Evolutionary conservation across 176 grass and related monocot species (phyloP).

Genomic region (Eragrostis nindensis): DNA sequence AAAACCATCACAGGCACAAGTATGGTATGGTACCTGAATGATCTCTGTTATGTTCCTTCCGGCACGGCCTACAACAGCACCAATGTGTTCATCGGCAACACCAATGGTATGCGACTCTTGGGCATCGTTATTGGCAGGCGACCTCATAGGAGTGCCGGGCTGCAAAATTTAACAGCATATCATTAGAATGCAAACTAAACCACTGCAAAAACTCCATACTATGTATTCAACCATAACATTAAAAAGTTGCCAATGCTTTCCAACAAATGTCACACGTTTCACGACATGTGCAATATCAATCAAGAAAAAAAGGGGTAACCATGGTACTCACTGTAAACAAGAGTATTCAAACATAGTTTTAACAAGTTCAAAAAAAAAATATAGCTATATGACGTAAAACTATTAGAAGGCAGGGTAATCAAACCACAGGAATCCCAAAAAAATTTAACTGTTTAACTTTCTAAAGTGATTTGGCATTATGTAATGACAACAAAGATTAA

Average conservation of each 20-base stretch:
- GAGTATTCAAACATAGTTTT: constrained; percentile 15
- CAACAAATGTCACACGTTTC: background rate
- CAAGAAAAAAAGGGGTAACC: background rate
- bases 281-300: background rate
- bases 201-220: background rate
- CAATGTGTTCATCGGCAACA: constrained; percentile 89
- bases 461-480: background rate
- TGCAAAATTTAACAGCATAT: constrained; percentile 40
- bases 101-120: constrained; percentile 74
- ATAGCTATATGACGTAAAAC: background rate
- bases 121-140: constrained; percentile 50
- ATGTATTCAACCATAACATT: background rate
- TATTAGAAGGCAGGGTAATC: background rate
- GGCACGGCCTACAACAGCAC: constrained; percentile 78
- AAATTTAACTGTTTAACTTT: constrained; percentile 19
- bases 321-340: background rate
- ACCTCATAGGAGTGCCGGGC: constrained; percentile 51
- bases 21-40: constrained; percentile 64
- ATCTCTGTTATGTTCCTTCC: constrained; percentile 95
- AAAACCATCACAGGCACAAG: background rate
- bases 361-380: background rate
- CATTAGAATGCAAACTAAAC: constrained; percentile 17
- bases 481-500: background rate
- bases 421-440: background rate
- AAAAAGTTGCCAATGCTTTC: background rate